Evolutionary conservation across 2,329 filamentous ascomycete species (phyloP).

Genomic region (Ophiosphaerella korrae): DNA sequence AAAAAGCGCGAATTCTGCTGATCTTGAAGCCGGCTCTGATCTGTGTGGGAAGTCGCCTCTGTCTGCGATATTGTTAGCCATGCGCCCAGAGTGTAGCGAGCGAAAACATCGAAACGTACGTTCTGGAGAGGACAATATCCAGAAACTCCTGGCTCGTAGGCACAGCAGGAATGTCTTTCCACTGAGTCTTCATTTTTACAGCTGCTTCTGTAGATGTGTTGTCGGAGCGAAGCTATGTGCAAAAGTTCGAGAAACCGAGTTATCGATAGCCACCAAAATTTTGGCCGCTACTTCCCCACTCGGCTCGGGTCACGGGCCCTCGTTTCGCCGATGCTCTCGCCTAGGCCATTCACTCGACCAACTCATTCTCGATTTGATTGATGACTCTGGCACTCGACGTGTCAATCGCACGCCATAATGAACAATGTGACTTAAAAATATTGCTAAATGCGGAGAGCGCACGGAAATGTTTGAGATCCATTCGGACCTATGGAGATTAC

Average conservation of each 20-base stretch:
- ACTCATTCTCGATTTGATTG: no score
- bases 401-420: no score
- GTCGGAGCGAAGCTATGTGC: slow-evolving; percentile 19
- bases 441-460: no score
- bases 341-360: not conserved
- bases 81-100: slow-evolving; percentile 3
- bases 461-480: no score
- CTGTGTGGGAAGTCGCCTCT: slow-evolving; percentile 91
- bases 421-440: no score
- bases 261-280: slow-evolving; percentile 23
- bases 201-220: slow-evolving; percentile 11
- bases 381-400: no score
- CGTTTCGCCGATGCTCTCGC: slow-evolving; percentile 7
- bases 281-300: slow-evolving; percentile 15
- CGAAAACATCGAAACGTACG: slow-evolving; percentile 16
- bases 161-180: slow-evolving; percentile 77
- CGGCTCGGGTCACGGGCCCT: slow-evolving; percentile 7
- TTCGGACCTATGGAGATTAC: no score
- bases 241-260: slow-evolving; percentile 16
- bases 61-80: slow-evolving; percentile 58
- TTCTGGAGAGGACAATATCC: slow-evolving; percentile 90
- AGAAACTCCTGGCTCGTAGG: slow-evolving; percentile 95
- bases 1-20: slow-evolving; percentile 91
- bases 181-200: slow-evolving; percentile 47
- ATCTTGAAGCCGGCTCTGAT: slow-evolving; percentile 96